A percentile compares a stretch with the other conserved stretches of the same genome.
phyloP scores from a whole-genome alignment of 805 yeast species.

The Myxozyma lipomycoides region DNA sequence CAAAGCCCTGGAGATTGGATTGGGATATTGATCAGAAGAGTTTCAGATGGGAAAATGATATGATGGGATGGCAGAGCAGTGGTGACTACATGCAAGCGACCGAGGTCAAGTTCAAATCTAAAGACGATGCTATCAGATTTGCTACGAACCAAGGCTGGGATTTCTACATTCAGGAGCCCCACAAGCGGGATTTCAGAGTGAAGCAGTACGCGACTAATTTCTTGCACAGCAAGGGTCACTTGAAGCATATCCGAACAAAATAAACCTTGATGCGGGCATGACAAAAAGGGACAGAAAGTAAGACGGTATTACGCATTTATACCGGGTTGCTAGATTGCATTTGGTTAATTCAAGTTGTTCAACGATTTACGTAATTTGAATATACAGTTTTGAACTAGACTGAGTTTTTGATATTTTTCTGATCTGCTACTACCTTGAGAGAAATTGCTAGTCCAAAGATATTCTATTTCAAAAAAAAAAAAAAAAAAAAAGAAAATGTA shows the following conservation, averaged over 20 bases:
- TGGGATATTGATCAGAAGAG: constrained; percentile 78
- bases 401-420: no score
- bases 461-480: no score
- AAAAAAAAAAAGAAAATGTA: no score
- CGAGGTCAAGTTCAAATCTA: constrained; percentile 64
- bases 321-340: no score
- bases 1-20: constrained; percentile 64
- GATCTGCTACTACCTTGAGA: no score
- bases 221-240: constrained; percentile 25
- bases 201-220: constrained; percentile 40
- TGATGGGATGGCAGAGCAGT: constrained; percentile 78
- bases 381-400: no score
- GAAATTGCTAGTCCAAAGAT: no score
- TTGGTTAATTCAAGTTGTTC: no score
- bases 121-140: constrained; percentile 72
- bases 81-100: constrained; percentile 79
- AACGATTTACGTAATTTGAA: no score
- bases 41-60: constrained; percentile 84
- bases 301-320: no score
- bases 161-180: constrained; percentile 77
- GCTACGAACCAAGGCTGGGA: constrained; percentile 82
- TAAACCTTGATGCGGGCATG: constrained; percentile 6
- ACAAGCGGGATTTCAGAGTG: constrained; percentile 64
- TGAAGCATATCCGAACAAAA: constrained; percentile 28
- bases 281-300: no score